A percentile compares a stretch with the other conserved stretches of the same genome.
These are phyloP conservation scores for Picochlorum sp. DNA, from an alignment of 139 green algal genomes.

Conservation along the genomic window DNA sequence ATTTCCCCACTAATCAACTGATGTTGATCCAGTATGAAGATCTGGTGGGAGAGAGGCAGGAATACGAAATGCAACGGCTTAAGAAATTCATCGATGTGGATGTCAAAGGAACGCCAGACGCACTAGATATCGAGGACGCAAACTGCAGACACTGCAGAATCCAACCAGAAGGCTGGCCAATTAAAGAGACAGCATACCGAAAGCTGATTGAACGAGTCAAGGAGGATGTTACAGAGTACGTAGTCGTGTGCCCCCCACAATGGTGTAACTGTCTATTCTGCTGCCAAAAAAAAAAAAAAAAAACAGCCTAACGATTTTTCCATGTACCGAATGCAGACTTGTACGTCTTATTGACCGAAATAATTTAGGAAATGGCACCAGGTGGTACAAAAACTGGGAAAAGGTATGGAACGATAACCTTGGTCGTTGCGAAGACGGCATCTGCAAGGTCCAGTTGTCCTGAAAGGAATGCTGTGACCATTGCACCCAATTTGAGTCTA, in stretches of 20 bases:
- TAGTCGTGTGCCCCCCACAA: no score
- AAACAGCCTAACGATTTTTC: no score
- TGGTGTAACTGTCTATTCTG: no score
- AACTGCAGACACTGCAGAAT: neutral
- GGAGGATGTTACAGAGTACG: neutral
- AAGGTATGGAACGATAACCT: neutral
- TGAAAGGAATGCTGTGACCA: no score
- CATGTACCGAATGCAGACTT: no score
- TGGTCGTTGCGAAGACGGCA: neutral
- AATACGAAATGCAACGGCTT: neutral
- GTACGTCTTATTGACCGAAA: neutral
- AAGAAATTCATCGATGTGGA: constrained; percentile 6
- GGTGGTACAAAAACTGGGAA: constrained; percentile 1
- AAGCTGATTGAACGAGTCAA: neutral
- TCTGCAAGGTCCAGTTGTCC: constrained; percentile 2
- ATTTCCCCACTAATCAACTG: neutral
- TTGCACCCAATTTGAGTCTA: no score
- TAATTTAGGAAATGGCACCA: neutral
- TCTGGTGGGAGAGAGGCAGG: neutral
- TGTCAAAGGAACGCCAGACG: neutral
- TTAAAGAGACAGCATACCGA: neutral
- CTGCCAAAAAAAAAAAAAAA: no score
- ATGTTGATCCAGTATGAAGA: constrained; percentile 6
- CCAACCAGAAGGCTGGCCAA: constrained; percentile 5
- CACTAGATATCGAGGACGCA: neutral